Conservation (phyloP, 2,329 filamentous ascomycete species). For the Onygena corvina region DNA sequence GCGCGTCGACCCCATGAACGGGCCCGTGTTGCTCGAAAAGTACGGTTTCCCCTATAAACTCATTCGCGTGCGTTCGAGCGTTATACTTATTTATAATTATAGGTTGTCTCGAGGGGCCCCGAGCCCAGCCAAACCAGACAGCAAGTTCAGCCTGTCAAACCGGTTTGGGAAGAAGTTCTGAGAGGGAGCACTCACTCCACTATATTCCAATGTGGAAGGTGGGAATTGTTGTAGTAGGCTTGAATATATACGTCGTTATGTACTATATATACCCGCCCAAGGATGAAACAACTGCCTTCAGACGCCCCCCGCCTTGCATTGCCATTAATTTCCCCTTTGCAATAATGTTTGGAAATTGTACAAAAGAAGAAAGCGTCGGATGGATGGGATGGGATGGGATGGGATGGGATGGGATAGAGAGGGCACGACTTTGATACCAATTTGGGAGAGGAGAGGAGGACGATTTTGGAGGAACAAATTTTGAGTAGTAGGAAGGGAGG, state of each 20-base stretch:
- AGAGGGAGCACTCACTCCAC: slow-evolving; percentile 3
- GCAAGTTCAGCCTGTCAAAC: slow-evolving; percentile 58
- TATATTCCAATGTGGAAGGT: background rate
- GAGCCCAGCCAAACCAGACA: slow-evolving; percentile 43
- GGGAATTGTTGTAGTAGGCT: too few species aligned
- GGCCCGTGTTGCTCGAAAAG: slow-evolving; percentile 85
- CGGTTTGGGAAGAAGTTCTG: slow-evolving; percentile 53
- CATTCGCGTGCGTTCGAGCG: background rate
- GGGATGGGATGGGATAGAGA: background rate
- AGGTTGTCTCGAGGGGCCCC: slow-evolving; percentile 55
- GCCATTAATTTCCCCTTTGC: slow-evolving; percentile 1
- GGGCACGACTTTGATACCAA: slow-evolving; percentile 1
- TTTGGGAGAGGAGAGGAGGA: background rate
- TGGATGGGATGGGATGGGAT: background rate
- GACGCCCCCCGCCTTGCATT: slow-evolving; percentile 4
- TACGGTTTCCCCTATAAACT: slow-evolving; percentile 30
- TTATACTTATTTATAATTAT: slow-evolving; percentile 7
- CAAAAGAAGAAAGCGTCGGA: background rate
- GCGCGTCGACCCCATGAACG: slow-evolving; percentile 81
- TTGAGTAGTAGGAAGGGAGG: too few species aligned
- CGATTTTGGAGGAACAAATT: too few species aligned
- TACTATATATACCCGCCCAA: slow-evolving; percentile 5
- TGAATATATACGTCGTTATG: slow-evolving; percentile 6
- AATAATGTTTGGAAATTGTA: slow-evolving; percentile 4
- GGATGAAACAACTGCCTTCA: slow-evolving; percentile 1